Percentiles rank a stretch among this genome's conserved stretches.
These are phyloP conservation scores for Malassezia furfur DNA, from an alignment of 1,284 basidiomycete species.

Conservation along the genomic window DNA sequence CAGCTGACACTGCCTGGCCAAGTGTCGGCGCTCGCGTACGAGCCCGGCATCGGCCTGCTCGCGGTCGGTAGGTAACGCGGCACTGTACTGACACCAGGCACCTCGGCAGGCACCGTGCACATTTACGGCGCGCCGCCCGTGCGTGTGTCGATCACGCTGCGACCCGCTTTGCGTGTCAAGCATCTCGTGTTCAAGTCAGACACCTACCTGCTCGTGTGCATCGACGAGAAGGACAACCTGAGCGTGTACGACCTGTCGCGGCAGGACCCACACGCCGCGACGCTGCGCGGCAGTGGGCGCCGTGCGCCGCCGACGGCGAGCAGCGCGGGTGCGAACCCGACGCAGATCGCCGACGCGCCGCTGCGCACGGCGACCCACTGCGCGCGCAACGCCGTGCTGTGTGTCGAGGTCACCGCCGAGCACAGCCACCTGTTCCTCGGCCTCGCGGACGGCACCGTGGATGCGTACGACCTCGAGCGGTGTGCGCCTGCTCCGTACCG, in stretches of 20 bases:
- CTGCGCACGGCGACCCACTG: slow-evolving; percentile 31
- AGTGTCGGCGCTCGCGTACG: slow-evolving; percentile 43
- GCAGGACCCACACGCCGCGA: slow-evolving; percentile 47
- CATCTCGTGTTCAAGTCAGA: slow-evolving; percentile 60
- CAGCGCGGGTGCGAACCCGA: not conserved
- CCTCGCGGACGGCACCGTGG: slow-evolving; percentile 50
- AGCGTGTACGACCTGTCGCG: slow-evolving; percentile 62
- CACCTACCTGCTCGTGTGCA: slow-evolving; percentile 57
- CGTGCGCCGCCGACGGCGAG: slow-evolving; percentile 48
- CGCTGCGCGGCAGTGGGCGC: slow-evolving; percentile 39
- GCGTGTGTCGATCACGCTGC: slow-evolving; percentile 54
- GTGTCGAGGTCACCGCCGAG: slow-evolving; percentile 60
- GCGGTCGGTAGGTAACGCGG: slow-evolving; percentile 51
- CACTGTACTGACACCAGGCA: slow-evolving; percentile 50
- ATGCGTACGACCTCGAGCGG: slow-evolving; percentile 49
- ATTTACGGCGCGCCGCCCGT: slow-evolving; percentile 62
- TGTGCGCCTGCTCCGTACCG: slow-evolving; percentile 40
- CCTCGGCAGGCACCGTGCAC: slow-evolving; percentile 54
- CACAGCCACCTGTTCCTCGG: slow-evolving; percentile 62
- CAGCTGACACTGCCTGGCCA: slow-evolving; percentile 43
- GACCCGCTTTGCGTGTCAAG: slow-evolving; percentile 55
- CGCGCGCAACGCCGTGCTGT: slow-evolving; percentile 50
- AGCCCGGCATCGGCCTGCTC: slow-evolving; percentile 54
- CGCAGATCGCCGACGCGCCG: slow-evolving; percentile 23
- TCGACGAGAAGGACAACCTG: slow-evolving; percentile 61